Conservation (phyloP, 2,329 filamentous ascomycete species). For the Tolypocladium endophyticum region DNA sequence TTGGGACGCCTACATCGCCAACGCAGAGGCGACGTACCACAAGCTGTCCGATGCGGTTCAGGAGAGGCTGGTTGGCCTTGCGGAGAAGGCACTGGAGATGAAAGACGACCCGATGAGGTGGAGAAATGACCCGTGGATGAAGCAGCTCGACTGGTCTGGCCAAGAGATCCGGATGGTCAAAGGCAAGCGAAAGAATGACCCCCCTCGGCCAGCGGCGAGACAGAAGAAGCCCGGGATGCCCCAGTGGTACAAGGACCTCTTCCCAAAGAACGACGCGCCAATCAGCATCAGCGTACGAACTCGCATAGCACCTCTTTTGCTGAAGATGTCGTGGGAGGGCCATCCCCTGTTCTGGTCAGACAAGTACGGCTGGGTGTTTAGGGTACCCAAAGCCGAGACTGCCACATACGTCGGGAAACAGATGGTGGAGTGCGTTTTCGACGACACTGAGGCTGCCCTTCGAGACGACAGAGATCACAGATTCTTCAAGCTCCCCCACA, state of each 20-base stretch:
- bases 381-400: slow-evolving; percentile 53
- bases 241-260: slow-evolving; percentile 91
- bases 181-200: slow-evolving; percentile 76
- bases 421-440: slow-evolving; percentile 67
- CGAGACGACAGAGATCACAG: slow-evolving; percentile 53
- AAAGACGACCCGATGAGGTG: slow-evolving; percentile 62
- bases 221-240: slow-evolving; percentile 96
- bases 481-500: slow-evolving; percentile 94
- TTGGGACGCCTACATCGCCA: slow-evolving; percentile 77
- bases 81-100: slow-evolving; percentile 65
- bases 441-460: slow-evolving; percentile 57
- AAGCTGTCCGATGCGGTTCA: slow-evolving; percentile 67
- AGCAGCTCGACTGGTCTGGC: slow-evolving; percentile 89
- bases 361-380: slow-evolving; percentile 86
- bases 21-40: slow-evolving; percentile 77
- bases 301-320: slow-evolving; percentile 72
- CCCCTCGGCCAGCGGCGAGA: slow-evolving; percentile 62
- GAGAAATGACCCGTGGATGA: slow-evolving; percentile 76
- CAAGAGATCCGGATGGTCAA: slow-evolving; percentile 89
- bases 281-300: slow-evolving; percentile 80
- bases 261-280: slow-evolving; percentile 52
- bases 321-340: slow-evolving; percentile 81
- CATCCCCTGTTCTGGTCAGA: slow-evolving; percentile 89
- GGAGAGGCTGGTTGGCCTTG: slow-evolving; percentile 60
- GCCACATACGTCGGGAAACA: slow-evolving; percentile 59